Base-by-base conservation (phyloP, 345 rosid species). In the Populus euphratica region DNA sequence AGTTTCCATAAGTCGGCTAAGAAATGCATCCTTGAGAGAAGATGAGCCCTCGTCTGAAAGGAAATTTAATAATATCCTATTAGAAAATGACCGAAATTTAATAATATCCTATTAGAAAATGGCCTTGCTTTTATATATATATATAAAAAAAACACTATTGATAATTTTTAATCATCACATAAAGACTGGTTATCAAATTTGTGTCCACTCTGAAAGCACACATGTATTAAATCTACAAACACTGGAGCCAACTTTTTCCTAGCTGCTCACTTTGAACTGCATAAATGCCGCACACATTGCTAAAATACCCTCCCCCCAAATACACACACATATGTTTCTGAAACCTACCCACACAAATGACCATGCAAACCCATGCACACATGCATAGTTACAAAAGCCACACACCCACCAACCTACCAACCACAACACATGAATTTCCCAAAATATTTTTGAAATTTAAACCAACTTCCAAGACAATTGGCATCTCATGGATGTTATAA, bases 1-100 rank as follows among this genome's bases (percentile, higher is more conserved):
- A 31, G 92, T 89, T 83, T 91, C 94, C 18, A 80, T 80, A 23
- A 96, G 93, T 59, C 97, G 90, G 78, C 88, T 81, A 73, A 88
- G 90, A 73, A 94, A 91, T 78, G 84, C 88, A 66, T 90, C 91
- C 84, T 89, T 86, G 5, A 79, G 75, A 64, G 83, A 72, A 62
- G 88, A 77, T 50, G 87, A 77, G 63, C 76, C 77, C 76, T 76
- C 92, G 77, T 81, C 99, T 93, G 88, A 62, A 65, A 67, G 81
- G 67, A 65, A 83, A 82, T 78, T 80, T 63, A 61, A 76, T 75
- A 73, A 33, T 70, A 27, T 49, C 21, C 33, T 72, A 76, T 85
- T 81, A 87, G 78, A 68, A 83, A 79, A 61, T 47, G 33, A 25
- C 72, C 31, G 67, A 65, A 83, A 82, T 78, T 80, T 63, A 61